Conservation (phyloP, 208 protist genomes). For the Spongospora subterranea region DNA sequence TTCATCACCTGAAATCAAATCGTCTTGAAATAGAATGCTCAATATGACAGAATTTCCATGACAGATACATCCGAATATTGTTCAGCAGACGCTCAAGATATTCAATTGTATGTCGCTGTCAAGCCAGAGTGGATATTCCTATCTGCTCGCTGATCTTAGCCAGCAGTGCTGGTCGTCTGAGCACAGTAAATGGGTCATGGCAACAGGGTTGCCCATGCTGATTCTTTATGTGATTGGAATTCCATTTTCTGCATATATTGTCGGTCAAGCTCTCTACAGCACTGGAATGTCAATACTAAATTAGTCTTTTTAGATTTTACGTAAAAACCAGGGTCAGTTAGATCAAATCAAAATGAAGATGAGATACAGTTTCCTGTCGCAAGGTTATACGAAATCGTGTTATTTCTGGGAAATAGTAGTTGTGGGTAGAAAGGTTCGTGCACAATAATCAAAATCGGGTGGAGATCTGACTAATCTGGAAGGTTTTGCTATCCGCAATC, state of each 20-base stretch:
- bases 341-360: background rate
- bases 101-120: background rate
- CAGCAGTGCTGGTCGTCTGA: background rate
- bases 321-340: background rate
- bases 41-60: too few relatives aligned
- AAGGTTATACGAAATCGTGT: background rate
- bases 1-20: too few relatives aligned
- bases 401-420: slow-evolving; percentile 6
- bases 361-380: background rate
- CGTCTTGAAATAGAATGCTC: too few relatives aligned
- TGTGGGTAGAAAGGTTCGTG: background rate
- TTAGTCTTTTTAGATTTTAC: background rate
- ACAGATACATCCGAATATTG: background rate
- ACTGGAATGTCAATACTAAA: too few relatives aligned
- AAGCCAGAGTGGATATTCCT: background rate
- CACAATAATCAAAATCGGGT: background rate
- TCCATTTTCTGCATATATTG: background rate
- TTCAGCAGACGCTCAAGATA: background rate
- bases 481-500: background rate
- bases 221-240: slow-evolving; percentile 18
- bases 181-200: background rate
- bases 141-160: background rate
- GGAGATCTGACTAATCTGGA: background rate
- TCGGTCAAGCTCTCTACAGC: too few relatives aligned
- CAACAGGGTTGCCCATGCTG: background rate